A percentile compares a stretch with the other conserved stretches of the same genome.
Evolutionary conservation across 2,329 filamentous ascomycete species (phyloP).

Genomic region (Cladophialophora yegresii): DNA sequence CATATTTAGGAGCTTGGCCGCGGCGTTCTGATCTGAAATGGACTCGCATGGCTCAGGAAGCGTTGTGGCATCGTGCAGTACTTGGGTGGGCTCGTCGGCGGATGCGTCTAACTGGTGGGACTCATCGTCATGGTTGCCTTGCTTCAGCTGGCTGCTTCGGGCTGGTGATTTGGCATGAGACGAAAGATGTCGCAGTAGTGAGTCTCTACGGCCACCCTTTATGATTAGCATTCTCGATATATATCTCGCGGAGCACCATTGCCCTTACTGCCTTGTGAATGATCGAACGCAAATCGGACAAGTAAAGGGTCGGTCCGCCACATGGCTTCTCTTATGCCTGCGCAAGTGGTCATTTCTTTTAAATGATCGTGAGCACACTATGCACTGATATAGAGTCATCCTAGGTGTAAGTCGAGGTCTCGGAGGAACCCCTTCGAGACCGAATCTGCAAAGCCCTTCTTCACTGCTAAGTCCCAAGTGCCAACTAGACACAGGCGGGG

Average conservation of each 20-base stretch:
- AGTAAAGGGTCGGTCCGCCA: slow-evolving; percentile 9
- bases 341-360: slow-evolving; percentile 14
- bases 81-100: not conserved
- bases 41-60: not conserved
- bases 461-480: not conserved
- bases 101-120: not conserved
- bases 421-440: not conserved
- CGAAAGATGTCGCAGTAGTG: slow-evolving; percentile 7
- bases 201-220: not conserved
- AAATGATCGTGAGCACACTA: slow-evolving; percentile 7
- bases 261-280: slow-evolving; percentile 12
- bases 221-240: not conserved
- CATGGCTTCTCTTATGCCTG: slow-evolving; percentile 10
- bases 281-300: slow-evolving; percentile 12
- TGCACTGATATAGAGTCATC: not conserved
- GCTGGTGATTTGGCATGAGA: slow-evolving; percentile 10
- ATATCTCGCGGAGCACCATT: not conserved
- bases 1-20: not conserved
- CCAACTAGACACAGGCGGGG: not conserved
- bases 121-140: not conserved
- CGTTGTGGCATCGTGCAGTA: not conserved
- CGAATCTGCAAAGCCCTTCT: not conserved
- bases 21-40: not conserved
- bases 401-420: not conserved
- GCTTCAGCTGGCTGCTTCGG: not conserved